Base-by-base conservation (phyloP, 176 grass and related monocot species). In the Carex parvula region DNA sequence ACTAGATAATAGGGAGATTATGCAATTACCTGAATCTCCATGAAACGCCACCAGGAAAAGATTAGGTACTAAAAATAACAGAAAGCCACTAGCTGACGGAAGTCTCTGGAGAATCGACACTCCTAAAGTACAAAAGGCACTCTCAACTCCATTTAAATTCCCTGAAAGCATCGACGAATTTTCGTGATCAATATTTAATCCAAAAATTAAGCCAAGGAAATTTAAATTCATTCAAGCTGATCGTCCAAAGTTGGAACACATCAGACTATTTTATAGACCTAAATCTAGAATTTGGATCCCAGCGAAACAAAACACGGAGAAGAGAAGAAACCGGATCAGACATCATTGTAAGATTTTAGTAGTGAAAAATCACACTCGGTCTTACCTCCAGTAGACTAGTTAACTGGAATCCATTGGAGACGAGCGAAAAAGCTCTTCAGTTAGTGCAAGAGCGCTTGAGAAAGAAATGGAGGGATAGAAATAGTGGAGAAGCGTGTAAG, bases 91-190 rank as follows among this genome's bases (percentile, higher is more conserved):
- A 30, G 72, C 72, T 16, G 72, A 76, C 4, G 22, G 22, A 76
- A 76, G 72, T 54, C 10, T 15, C 41, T 1, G 1, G 21, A 75
- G 21, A 41, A 75, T 71, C 37, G 14, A 71, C 68, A 46, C 68
- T 71, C 2, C 69, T 72, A 46, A 29, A 52, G 48, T 21, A 76
- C 46, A 76, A 22, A 76, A 54, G 30, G 72, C 72, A 6, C n/a
- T 44, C 41, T 24, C 37, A 48, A 48, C 72, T 53, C 48, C 46
- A 54, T 76, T 76, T 32, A 8, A 30, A 76, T 55, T 81, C 22
- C 79, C 79, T 81, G 59, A 81, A 81, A 81, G 26, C 9, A 62
- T 81, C 79, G 12, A 66, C 30, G 6, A 82, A 82, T 18, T 26
- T 24, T 22, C 37, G 48, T 9, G 26, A 65, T 64, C 20, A 63